These are phyloP conservation scores for Pichia cactophila DNA, from an alignment of 1,139 yeast species.

Conservation along the genomic window DNA sequence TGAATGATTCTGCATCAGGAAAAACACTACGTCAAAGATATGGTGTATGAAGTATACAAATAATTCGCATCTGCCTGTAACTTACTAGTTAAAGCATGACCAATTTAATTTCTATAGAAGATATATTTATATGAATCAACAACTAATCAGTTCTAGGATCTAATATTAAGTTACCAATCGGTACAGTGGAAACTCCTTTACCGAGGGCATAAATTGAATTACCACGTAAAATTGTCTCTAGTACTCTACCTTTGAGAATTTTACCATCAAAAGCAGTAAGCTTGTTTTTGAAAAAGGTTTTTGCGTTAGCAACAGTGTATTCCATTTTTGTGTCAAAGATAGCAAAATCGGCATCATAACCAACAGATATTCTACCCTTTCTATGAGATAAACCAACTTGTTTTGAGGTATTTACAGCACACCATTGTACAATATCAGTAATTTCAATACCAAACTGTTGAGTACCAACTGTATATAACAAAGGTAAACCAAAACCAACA, in stretches of 20 bases:
- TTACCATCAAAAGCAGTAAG: conserved; percentile 78
- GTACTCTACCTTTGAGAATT: conserved; percentile 60
- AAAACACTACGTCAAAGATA: conserved; percentile 21
- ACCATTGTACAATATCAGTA: conserved; percentile 66
- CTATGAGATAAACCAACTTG: conserved; percentile 71
- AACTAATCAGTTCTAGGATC: conserved; percentile 39
- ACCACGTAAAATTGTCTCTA: conserved; percentile 76
- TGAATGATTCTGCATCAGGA: conserved; percentile 5
- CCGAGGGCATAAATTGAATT: conserved; percentile 51
- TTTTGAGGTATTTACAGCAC: conserved; percentile 72
- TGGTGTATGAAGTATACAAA: conserved; percentile 14
- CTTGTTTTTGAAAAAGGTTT: conserved; percentile 73
- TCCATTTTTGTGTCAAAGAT: conserved; percentile 60
- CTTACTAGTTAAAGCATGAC: too few species aligned
- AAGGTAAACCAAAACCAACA: conserved; percentile 82
- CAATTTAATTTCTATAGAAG: not conserved
- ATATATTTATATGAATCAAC: not conserved
- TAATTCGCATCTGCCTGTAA: not conserved
- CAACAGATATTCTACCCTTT: conserved; percentile 66
- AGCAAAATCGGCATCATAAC: conserved; percentile 82
- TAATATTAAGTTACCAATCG: conserved; percentile 53
- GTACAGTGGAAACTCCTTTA: conserved; percentile 47
- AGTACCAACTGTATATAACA: conserved; percentile 68
- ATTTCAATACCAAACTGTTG: conserved; percentile 44
- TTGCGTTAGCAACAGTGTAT: conserved; percentile 51